A percentile compares a stretch with the other conserved stretches of the same genome.
Conservation (phyloP, 345 rosid species). For the Syzygium aromaticum region DNA sequence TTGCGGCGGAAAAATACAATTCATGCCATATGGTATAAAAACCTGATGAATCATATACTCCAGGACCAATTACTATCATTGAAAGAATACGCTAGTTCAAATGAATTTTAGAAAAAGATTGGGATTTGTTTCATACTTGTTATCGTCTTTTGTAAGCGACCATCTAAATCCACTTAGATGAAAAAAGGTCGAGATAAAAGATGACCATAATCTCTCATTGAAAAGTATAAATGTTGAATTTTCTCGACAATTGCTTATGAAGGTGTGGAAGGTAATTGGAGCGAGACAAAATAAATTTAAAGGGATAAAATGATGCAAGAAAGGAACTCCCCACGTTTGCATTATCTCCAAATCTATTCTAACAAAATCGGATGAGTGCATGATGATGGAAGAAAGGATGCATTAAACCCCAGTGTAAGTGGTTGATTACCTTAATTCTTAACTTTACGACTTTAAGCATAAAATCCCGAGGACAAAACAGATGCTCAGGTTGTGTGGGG, state of each 20-base stretch:
- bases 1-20: neutral
- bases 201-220: neutral
- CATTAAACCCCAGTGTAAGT: neutral
- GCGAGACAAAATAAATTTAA: neutral
- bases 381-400: neutral
- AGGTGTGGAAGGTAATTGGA: neutral
- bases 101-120: neutral
- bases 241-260: neutral
- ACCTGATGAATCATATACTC: neutral
- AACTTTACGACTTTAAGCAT: neutral
- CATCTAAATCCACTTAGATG: neutral
- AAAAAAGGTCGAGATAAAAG: neutral
- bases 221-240: neutral
- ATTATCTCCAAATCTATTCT: neutral
- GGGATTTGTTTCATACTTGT: neutral
- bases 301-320: neutral
- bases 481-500: neutral
- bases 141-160: neutral
- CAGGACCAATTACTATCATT: neutral
- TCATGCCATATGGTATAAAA: neutral
- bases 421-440: neutral
- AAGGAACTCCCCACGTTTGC: no score
- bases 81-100: neutral
- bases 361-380: neutral
- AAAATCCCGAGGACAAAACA: neutral